These are phyloP conservation scores for Rhizoctonia solani DNA, from an alignment of 1,284 basidiomycete genomes.

Conservation along the genomic window DNA sequence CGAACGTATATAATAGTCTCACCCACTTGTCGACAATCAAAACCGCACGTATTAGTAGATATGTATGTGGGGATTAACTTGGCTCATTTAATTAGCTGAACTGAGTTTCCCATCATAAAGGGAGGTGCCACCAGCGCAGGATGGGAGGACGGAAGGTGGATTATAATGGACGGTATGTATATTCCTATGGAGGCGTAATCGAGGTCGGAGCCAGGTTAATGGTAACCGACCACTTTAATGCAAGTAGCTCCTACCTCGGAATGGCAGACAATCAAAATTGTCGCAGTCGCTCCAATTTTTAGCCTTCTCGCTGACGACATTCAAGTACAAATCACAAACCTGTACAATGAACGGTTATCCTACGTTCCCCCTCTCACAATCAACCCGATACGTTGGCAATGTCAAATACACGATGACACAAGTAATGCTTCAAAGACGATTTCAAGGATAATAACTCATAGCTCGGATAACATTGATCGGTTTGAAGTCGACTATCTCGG, in stretches of 20 bases:
- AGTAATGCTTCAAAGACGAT: constrained; percentile 3
- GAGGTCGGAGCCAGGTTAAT: too few relatives aligned
- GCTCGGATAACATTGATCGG: not conserved
- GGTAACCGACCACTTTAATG: too few relatives aligned
- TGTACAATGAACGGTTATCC: not conserved
- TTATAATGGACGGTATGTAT: not conserved
- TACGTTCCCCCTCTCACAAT: not conserved
- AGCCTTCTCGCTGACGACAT: not conserved
- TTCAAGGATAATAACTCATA: not conserved
- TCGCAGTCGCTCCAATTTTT: not conserved
- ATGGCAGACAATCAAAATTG: not conserved
- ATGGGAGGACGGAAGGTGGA: not conserved
- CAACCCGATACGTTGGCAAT: not conserved
- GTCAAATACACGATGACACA: not conserved
- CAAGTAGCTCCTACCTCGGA: not conserved
- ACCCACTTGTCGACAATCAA: too few relatives aligned
- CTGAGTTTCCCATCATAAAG: too few relatives aligned
- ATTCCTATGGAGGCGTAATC: too few relatives aligned
- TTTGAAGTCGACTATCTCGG: not conserved
- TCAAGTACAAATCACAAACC: not conserved
- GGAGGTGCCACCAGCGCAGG: too few relatives aligned
- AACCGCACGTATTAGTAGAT: too few relatives aligned
- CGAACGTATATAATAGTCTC: too few relatives aligned
- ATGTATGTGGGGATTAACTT: too few relatives aligned
- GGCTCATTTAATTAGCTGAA: too few relatives aligned